Base-by-base conservation (phyloP, 2,329 filamentous ascomycete genomes). In the Penicillium sp. region DNA sequence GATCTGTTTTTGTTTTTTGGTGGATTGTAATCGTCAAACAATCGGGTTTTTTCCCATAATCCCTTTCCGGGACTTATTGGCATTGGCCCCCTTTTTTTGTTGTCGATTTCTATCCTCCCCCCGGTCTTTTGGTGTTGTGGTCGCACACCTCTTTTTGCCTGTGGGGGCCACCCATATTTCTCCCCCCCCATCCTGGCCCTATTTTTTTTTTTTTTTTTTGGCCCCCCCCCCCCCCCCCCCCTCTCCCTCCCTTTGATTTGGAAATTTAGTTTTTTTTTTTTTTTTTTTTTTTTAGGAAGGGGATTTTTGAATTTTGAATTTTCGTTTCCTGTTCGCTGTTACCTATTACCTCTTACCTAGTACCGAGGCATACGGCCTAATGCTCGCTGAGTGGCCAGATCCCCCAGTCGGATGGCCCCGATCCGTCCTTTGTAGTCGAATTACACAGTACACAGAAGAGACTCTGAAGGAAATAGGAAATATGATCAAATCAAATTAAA, bases 381-480 rank as follows among this genome's bases (percentile, higher is more conserved):
- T 27, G 23, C 6, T 2, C 10, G 24, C 39, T 29, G 24, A 46
- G 51, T 59, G 59, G 46, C 41, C 44, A 43, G 37, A 56, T 49
- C 46, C 32, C 48, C 60, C 49, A 63, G 56, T 66, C 59, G 60
- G 61, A 59, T 65, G 58, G 56, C 52, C 45, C 52, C 60, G 62
- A 64, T 62, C 56, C 51, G 52, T 50, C 42, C 48, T 52, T 54
- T 53, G 55, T 43, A 30, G 41, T 37, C 23, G 21, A 42, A 42
- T 42, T 42, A 42, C 39, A 42, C 24, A 29, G n/a, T n/a, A n/a
- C n/a, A n/a, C n/a, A n/a, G n/a, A n/a, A n/a, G 39, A 26, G 13
- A 24, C 34, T 37, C n/a, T 37, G 10, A 26, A 40, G 21, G 17
- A 29, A 42, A 18, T 18, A 30, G 24, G 42, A 54, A 55, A 54